Percentiles rank a stretch among this genome's conserved stretches.
phyloP scores from a whole-genome alignment of 164 flowering plant species.

The Santalum album region DNA sequence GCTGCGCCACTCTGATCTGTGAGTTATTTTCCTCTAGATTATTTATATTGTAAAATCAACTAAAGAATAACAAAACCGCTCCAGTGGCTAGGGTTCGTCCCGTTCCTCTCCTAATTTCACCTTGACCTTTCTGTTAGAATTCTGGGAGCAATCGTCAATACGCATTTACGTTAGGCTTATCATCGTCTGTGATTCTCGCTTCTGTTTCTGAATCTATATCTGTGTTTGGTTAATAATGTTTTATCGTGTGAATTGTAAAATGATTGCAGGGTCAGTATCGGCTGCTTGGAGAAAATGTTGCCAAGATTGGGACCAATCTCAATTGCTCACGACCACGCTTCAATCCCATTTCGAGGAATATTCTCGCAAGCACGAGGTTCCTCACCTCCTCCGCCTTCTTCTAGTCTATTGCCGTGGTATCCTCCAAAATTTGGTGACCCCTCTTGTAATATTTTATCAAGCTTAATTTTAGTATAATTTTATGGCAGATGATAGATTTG shows the following conservation, averaged over 20 bases:
- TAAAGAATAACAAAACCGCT: too few relatives aligned
- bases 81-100: conserved; percentile 33
- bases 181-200: not conserved
- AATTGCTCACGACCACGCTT: conserved; percentile 79
- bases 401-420: too few relatives aligned
- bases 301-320: conserved; percentile 78
- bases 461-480: too few relatives aligned
- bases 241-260: not conserved
- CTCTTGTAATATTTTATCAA: too few relatives aligned
- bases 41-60: too few relatives aligned
- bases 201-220: not conserved
- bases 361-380: conserved; percentile 96
- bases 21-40: conserved; percentile 21
- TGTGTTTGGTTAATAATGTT: not conserved
- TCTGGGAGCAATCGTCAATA: too few relatives aligned
- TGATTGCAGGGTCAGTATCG: conserved; percentile 72
- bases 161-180: too few relatives aligned
- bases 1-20: conserved; percentile 98
- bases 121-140: not conserved
- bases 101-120: not conserved
- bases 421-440: too few relatives aligned
- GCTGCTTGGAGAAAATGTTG: conserved; percentile 89
- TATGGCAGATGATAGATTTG: too few relatives aligned
- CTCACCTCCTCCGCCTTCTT: not conserved
- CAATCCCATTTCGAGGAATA: conserved; percentile 90